phyloP scores from a whole-genome alignment of 2,329 filamentous ascomycete species.

The Ophiostoma triangulosporum region DNA sequence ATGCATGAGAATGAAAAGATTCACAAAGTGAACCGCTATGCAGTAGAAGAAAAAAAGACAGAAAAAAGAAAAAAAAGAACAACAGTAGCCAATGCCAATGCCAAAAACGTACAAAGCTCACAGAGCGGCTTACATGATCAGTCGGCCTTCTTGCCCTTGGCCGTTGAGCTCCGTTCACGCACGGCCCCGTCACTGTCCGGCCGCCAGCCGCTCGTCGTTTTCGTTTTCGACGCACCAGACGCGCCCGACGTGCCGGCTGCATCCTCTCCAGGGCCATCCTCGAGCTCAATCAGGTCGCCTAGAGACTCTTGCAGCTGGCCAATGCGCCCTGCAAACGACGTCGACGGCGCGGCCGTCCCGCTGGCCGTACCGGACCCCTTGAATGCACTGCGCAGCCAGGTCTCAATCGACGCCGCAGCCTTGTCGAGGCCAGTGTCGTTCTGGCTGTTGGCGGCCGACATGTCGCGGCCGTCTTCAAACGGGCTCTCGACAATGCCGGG shows the following conservation, averaged over 20 bases:
- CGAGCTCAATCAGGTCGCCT: slow-evolving; percentile 58
- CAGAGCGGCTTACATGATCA: slow-evolving; percentile 13
- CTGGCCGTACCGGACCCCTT: slow-evolving; percentile 15
- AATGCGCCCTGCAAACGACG: slow-evolving; percentile 10
- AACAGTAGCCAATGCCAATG: background rate
- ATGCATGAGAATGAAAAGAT: background rate
- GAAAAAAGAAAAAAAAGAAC: background rate
- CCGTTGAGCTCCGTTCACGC: slow-evolving; percentile 22
- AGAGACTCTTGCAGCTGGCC: slow-evolving; percentile 25
- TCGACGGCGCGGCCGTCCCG: slow-evolving; percentile 4
- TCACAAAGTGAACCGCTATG: background rate
- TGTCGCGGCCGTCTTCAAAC: slow-evolving; percentile 33
- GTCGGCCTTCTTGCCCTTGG: slow-evolving; percentile 35
- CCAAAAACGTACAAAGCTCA: background rate
- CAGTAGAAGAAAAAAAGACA: background rate
- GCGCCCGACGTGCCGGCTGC: slow-evolving; percentile 17
- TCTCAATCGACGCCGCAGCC: slow-evolving; percentile 75
- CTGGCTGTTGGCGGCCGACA: slow-evolving; percentile 21
- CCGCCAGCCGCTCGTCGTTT: slow-evolving; percentile 21
- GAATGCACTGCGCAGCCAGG: slow-evolving; percentile 77
- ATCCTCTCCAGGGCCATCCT: slow-evolving; percentile 47
- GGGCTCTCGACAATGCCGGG: slow-evolving; percentile 34
- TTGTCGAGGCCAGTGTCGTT: slow-evolving; percentile 55
- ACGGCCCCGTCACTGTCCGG: slow-evolving; percentile 25
- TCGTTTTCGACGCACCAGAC: slow-evolving; percentile 14